Evolutionary conservation across 1,284 basidiomycete species (phyloP), one percentile per base, ranked within the genome.

Genomic region (Cryptococcus deneoformans): DNA sequence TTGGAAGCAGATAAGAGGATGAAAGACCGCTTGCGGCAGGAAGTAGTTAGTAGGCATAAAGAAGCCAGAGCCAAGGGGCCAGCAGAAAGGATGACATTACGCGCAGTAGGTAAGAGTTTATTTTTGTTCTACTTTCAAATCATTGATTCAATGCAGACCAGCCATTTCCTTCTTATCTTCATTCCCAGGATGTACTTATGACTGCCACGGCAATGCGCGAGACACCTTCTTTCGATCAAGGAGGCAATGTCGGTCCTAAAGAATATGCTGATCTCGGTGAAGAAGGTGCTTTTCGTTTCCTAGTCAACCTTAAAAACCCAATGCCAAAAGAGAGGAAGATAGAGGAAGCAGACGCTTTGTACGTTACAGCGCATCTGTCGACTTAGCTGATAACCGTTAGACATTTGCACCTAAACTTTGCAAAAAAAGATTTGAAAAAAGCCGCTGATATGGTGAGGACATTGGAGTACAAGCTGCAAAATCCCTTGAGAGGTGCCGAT

Each of bases 201-300:
- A 56, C 58, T 12, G 35, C 48, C 10, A 48, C 46, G 34, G 50
- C 51, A 5, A 52, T 60, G 35, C 29, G 42, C 42, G 45, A 53
- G 24, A 56, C 58, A 5, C 50, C 39, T 34, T 37, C 38, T 40
- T 14, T 52, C 6, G 20, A 35, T 12, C 12, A 50, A 35, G 53
- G 50, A 11, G 40, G 42, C 12, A 47, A 45, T n/a, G 36, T 20
- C 6, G 11, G 52, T 5, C 45, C 53, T 35, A 12, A 36, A 9
- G 11, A 12, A 6, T 45, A 38, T 20, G 12, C 16, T 1, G 49
- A 52, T 6, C 37, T 51, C 12, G 50, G 50, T 24, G 9, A 8
- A 8, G 29, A 45, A 29, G 55, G 55, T 6, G 51, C 38, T 39
- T n/a, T n/a, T 36, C 16, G 34, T 12, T 34, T 51, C 35, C 36